Evolutionary conservation across 2,329 filamentous ascomycete species (phyloP).

Genomic region (Pseudocercospora ulei): DNA sequence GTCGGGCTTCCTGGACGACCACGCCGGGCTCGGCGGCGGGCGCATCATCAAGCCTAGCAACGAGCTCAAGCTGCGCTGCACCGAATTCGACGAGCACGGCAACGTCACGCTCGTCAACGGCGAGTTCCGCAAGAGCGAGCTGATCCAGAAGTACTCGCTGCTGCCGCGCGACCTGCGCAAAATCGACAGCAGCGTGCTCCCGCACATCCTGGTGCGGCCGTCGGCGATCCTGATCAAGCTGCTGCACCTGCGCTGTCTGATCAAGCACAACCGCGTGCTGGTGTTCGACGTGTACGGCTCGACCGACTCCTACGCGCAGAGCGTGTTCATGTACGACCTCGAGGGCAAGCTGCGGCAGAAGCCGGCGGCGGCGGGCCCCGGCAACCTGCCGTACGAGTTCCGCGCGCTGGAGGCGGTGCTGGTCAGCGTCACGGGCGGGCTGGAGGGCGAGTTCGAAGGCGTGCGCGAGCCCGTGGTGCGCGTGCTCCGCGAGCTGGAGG

Average conservation of each 20-base stretch:
- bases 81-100: conserved; percentile 85
- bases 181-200: conserved; percentile 90
- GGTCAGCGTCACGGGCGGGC: conserved; percentile 80
- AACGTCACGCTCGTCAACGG: conserved; percentile 87
- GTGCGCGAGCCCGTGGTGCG: conserved; percentile 86
- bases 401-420: conserved; percentile 89
- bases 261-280: conserved; percentile 87
- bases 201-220: conserved; percentile 87
- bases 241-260: conserved; percentile 88
- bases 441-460: conserved; percentile 90
- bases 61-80: conserved; percentile 80
- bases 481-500: conserved; percentile 80
- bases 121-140: conserved; percentile 94
- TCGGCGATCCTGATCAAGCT: conserved; percentile 91
- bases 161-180: conserved; percentile 91
- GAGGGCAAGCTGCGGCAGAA: conserved; percentile 87
- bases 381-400: conserved; percentile 83
- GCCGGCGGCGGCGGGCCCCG: conserved; percentile 57
- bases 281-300: conserved; percentile 95
- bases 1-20: conserved; percentile 49
- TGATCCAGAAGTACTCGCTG: conserved; percentile 93
- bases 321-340: conserved; percentile 93
- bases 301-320: conserved; percentile 88
- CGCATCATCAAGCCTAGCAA: conserved; percentile 69
- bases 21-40: conserved; percentile 48